Evolutionary conservation across 1,284 basidiomycete genomes (phyloP), one percentile per base, ranked within the genome.

Genomic region (Ustilago bromivora): DNA sequence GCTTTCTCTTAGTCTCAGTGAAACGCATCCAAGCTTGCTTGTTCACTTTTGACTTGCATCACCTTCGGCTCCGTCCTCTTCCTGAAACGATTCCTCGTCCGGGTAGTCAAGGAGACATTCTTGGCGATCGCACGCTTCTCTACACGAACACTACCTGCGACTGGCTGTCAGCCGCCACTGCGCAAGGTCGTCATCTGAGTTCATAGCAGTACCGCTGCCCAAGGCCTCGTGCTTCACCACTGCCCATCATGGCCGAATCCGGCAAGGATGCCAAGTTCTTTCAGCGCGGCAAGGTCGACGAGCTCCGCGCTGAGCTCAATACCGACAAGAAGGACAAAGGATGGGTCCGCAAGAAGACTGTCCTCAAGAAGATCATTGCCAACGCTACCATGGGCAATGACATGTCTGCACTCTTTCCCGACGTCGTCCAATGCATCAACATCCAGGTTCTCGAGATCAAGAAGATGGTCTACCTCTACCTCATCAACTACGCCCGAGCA

Each of bases 391-490:
- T 86, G 85, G 85, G 85, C 61, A 86, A 98, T 94, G 85, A 86
- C 69, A 86, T 99, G 96, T 97, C 95, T 19, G 91, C 93, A 31
- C 88, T 97, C 77, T 96, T 95, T 88, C 90, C 91, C 19, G 95
- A 96, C 81, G 93, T 97, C 58, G 91, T 95, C 13, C 71, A 70
- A 82, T 95, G 93, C 84, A 89, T 97, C 69, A 92, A 92, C 49
- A 94, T 93, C 9, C 93, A 94, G 40, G 88, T 96, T 9, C 89
- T 99, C 43, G 97, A 99, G 87, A 96, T 99, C 87, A 99, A 99
- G 90, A 99, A 99, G 90, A 98, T 96, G 80, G 84, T 73, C 35
- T 82, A 73, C 60, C 74, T 72, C 53, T 97, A 94, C 87, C 90
- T 97, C 66, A 91, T 96, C 82, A 96, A 94, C 88, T 97, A 97